Base-by-base conservation (phyloP, 331 rosid genomes). In the Telfairia occidentalis region DNA sequence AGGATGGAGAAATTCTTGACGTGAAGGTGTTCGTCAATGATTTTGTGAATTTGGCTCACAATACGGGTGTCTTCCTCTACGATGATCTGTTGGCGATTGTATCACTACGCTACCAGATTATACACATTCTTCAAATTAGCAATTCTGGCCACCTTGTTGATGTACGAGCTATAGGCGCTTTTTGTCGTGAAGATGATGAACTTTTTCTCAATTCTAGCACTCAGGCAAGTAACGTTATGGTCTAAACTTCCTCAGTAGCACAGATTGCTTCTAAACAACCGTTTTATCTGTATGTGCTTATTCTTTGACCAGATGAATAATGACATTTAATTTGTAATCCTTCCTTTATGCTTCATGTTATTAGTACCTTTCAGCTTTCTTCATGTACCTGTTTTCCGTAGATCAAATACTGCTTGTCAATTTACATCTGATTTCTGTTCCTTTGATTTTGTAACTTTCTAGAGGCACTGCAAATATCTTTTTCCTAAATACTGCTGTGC, bases 31-130 rank as follows among this genome's bases (percentile, higher is more conserved):
- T 91, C 82, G 83, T 83, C 75, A 83, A 92, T 77, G 99, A 95
- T 87, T 95, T 85, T 78, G 90, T 95, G 73, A 88, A 90, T 81
- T 85, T 95, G 83, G 81, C 90, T 53, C 92, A 90, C 83, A 94
- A 95, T 78, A 80, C 83, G 87, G 99, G 97, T 21, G 99, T 89
- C 87, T 95, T 87, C 89, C 87, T 95, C 87, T 90, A 95, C 55
- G 99, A 95, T 80, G 99, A 95, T 84, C 86, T 95, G 54, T 82
- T 95, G 86, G 92, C 99, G 37, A 90, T 95, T 78, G 96, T 92
- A 65, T 95, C 99, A 59, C 90, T 95, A 82, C 99, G 97, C 78
- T 88, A 86, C 84, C 99, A 95, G 84, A 85, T 78, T 21, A 77
- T 95, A 77, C 96, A 95, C 83, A 86, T 95, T 78, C 87, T 91